Evolutionary conservation across 73 alveolate species (phyloP).

Genomic region (Halteria grandinella): DNA sequence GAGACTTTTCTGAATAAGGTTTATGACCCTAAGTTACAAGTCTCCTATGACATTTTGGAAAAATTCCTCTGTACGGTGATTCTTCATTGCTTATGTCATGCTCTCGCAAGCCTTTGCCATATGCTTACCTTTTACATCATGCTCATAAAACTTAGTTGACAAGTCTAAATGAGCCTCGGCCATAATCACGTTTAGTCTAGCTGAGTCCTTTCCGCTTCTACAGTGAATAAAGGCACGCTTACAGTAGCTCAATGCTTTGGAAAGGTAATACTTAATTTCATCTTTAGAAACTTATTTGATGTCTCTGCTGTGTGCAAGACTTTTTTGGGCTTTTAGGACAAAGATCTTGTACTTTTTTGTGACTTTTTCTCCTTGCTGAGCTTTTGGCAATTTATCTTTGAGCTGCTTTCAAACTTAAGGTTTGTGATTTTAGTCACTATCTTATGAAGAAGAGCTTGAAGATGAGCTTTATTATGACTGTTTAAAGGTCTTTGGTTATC

Average conservation of each 20-base stretch:
- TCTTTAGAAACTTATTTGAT: background rate
- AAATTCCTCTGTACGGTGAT: background rate
- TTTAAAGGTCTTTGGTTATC: too few relatives aligned
- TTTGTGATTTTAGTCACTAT: too few relatives aligned
- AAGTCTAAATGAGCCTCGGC: conserved; percentile 11
- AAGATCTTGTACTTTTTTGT: conserved; percentile 9
- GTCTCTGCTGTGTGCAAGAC: background rate
- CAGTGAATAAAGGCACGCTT: background rate
- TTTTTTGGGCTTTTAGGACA: background rate
- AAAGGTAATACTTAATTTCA: background rate
- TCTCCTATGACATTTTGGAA: background rate
- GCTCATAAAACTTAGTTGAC: conserved; percentile 31
- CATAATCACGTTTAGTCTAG: conserved; percentile 6
- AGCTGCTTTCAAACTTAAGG: too few relatives aligned
- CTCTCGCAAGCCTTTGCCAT: conserved; percentile 30
- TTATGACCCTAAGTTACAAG: background rate
- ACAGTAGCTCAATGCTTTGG: conserved; percentile 27
- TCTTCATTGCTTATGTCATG: background rate
- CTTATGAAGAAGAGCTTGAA: too few relatives aligned
- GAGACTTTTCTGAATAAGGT: background rate
- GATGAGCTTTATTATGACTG: too few relatives aligned
- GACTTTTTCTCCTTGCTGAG: conserved; percentile 27
- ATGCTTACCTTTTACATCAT: conserved; percentile 38
- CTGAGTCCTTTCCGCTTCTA: background rate
- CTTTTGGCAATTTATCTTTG: too few relatives aligned